A percentile compares a stretch with the other conserved stretches of the same genome.
These are phyloP conservation scores for Oemleria cerasiformis DNA, from an alignment of 306 rosid species.

Conservation along the genomic window DNA sequence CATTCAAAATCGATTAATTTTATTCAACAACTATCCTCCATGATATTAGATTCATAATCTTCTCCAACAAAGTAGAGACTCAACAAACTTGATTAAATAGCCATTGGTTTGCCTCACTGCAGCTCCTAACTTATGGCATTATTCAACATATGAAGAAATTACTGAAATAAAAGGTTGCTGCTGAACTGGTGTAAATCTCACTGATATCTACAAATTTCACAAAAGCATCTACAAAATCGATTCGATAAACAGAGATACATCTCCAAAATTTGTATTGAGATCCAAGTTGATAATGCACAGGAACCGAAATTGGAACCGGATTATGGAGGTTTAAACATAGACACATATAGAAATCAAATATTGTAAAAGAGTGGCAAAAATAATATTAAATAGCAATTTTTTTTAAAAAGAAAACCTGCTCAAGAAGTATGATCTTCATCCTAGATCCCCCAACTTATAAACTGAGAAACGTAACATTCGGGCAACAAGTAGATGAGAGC, in stretches of 20 bases:
- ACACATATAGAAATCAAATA: background rate
- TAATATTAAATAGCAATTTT: background rate
- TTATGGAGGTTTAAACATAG: background rate
- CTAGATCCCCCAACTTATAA: constrained; percentile 17
- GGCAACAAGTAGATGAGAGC: constrained; percentile 1
- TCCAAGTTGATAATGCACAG: background rate
- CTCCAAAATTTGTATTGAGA: background rate
- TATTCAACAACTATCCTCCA: no score
- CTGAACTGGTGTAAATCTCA: background rate
- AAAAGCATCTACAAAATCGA: background rate
- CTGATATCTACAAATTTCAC: background rate
- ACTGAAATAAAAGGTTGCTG: background rate
- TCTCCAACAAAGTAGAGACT: no score
- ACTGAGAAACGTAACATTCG: background rate
- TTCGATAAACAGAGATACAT: background rate
- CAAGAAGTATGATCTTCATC: background rate
- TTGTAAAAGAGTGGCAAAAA: constrained; percentile 4
- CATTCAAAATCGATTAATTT: no score
- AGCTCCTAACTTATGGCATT: no score
- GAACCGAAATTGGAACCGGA: background rate
- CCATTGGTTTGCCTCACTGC: no score
- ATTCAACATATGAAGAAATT: background rate
- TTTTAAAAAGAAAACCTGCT: background rate
- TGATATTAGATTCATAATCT: no score
- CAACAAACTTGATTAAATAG: no score